These are phyloP conservation scores for Centaurea solstitialis DNA, from an alignment of 129 eudicot species.

Conservation along the genomic window DNA sequence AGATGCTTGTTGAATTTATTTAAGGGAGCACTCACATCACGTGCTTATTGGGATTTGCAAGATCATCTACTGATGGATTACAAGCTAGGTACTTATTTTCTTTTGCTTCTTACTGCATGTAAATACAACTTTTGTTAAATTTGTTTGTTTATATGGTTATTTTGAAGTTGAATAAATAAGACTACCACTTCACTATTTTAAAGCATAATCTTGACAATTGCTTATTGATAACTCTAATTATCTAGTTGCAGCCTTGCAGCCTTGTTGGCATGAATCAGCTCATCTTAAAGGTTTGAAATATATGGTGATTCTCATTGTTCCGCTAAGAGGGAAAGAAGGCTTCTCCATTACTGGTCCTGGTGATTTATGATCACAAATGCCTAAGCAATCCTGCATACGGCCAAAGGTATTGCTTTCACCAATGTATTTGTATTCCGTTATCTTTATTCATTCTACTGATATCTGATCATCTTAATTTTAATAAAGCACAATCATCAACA, in stretches of 20 bases:
- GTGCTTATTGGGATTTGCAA: constrained; percentile 5
- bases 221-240: neutral
- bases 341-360: neutral
- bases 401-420: neutral
- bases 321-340: neutral
- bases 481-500: neutral
- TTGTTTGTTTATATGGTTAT: neutral
- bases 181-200: neutral
- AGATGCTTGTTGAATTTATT: constrained; percentile 29
- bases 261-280: neutral
- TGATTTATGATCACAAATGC: neutral
- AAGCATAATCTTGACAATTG: neutral
- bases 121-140: neutral
- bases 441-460: neutral
- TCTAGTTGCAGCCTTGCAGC: neutral
- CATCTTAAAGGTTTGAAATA: neutral
- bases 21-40: constrained; percentile 4
- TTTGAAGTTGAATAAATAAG: too few relatives aligned
- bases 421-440: neutral
- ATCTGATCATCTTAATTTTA: neutral
- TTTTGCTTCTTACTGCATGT: neutral
- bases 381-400: neutral
- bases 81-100: constrained; percentile 1
- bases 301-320: neutral
- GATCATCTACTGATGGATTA: neutral